phyloP scores from a whole-genome alignment of 2,329 filamentous ascomycete genomes.

The Chaetomiaceae sp. region DNA sequence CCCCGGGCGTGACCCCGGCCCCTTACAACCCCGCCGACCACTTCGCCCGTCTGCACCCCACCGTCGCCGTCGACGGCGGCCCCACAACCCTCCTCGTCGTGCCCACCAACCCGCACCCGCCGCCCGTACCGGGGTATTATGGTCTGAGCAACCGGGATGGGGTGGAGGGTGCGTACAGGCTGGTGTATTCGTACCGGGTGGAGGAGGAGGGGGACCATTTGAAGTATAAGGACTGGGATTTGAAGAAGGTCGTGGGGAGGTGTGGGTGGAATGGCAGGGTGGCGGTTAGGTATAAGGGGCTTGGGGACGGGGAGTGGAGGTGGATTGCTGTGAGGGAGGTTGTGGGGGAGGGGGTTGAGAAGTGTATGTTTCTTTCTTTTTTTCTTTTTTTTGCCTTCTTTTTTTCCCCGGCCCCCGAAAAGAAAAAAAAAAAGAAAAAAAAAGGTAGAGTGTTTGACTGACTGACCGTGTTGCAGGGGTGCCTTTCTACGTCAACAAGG shows the following conservation, averaged over 20 bases:
- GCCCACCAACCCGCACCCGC: constrained; percentile 22
- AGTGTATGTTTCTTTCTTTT: constrained; percentile 7
- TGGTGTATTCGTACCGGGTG: constrained; percentile 16
- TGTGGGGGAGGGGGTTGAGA: constrained; percentile 4
- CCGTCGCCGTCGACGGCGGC: not conserved
- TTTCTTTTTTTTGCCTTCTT: not conserved
- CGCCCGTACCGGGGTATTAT: constrained; percentile 22
- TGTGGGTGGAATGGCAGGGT: not conserved
- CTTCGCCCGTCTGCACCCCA: not conserved
- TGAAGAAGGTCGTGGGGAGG: not conserved
- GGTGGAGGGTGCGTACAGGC: constrained; percentile 16
- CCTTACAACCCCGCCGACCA: constrained; percentile 16
- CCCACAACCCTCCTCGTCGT: constrained; percentile 12
- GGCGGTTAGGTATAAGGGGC: constrained; percentile 8
- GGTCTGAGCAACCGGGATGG: constrained; percentile 16
- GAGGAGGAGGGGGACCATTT: constrained; percentile 12
- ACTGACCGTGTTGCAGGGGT: constrained; percentile 4
- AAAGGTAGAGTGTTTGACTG: no score
- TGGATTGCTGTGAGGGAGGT: constrained; percentile 21
- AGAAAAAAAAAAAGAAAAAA: no score
- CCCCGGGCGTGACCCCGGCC: constrained; percentile 15
- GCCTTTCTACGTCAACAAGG: constrained; percentile 21
- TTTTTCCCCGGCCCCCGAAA: no score
- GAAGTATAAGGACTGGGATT: constrained; percentile 8
- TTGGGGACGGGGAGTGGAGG: constrained; percentile 5